Evolutionary conservation across 1,284 basidiomycete species (phyloP).

Genomic region (Trametes versicolor): DNA sequence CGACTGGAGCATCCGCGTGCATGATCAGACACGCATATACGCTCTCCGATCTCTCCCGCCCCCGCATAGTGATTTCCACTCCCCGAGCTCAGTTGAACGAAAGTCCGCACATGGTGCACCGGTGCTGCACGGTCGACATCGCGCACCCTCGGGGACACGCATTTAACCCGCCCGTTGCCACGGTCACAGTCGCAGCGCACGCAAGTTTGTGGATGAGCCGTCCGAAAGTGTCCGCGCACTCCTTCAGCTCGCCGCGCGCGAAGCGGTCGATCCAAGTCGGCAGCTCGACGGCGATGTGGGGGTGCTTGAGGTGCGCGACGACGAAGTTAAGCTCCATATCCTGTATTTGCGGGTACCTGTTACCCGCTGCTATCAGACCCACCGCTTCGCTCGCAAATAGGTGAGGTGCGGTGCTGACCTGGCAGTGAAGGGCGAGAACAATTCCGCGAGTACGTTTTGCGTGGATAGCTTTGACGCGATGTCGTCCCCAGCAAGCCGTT

Average conservation of each 20-base stretch:
- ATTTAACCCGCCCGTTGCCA: neutral
- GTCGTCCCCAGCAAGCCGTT: conserved; percentile 27
- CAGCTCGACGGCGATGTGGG: conserved; percentile 20
- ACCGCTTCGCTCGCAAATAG: neutral
- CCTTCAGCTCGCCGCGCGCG: conserved; percentile 24
- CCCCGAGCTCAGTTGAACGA: neutral
- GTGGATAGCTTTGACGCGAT: conserved; percentile 31
- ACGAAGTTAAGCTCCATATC: conserved; percentile 27
- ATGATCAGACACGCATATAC: neutral
- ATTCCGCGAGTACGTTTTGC: conserved; percentile 31
- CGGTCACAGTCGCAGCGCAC: conserved; percentile 2
- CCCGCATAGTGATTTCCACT: neutral
- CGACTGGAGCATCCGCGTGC: neutral
- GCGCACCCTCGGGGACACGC: conserved; percentile 10
- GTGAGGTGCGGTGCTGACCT: conserved; percentile 13
- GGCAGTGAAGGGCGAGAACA: conserved; percentile 35
- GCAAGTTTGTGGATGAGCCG: conserved; percentile 23
- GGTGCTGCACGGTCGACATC: conserved; percentile 19
- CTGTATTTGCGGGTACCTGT: conserved; percentile 24
- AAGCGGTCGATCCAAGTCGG: conserved; percentile 26
- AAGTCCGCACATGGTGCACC: conserved; percentile 16
- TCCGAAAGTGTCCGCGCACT: conserved; percentile 22
- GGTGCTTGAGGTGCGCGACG: conserved; percentile 20
- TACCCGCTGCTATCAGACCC: neutral
- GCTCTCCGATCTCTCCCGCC: too few species aligned